Conservation (phyloP, 495 filamentous ascomycete species). For the Xylaria intraflava region DNA sequence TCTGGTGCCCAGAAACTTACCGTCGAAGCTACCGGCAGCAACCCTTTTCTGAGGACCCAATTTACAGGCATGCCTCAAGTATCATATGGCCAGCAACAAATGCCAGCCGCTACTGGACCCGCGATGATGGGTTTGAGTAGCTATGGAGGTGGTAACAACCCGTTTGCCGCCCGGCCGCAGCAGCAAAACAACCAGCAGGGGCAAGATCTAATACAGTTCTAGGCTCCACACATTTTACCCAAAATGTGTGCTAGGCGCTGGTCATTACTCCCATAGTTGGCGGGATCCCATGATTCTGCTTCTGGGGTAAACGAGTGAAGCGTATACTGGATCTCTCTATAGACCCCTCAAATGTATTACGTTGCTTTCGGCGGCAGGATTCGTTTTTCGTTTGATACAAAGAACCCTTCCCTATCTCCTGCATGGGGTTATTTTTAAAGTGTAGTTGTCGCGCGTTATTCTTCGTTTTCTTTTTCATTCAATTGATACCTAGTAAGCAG, state of each 20-base stretch:
- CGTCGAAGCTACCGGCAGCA: slow-evolving; percentile 74
- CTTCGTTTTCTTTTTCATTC: too few relatives aligned
- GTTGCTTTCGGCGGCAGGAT: background rate
- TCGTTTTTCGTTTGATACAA: too few relatives aligned
- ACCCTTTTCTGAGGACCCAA: slow-evolving; percentile 79
- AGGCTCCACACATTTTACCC: slow-evolving; percentile 20
- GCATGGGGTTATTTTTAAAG: too few relatives aligned
- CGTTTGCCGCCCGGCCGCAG: slow-evolving; percentile 60
- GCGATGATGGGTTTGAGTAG: slow-evolving; percentile 45
- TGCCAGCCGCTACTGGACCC: slow-evolving; percentile 74
- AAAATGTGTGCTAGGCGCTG: background rate
- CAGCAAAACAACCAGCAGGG: slow-evolving; percentile 60
- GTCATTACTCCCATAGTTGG: background rate
- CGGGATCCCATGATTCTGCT: background rate
- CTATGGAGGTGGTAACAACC: slow-evolving; percentile 56
- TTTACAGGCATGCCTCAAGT: slow-evolving; percentile 72
- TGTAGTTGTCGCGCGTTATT: background rate
- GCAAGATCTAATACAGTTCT: slow-evolving; percentile 91
- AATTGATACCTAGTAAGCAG: too few relatives aligned
- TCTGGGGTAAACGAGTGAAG: background rate
- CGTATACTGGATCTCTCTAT: background rate
- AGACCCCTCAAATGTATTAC: background rate
- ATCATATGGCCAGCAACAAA: slow-evolving; percentile 47
- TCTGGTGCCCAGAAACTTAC: slow-evolving; percentile 62
- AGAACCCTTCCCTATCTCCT: too few relatives aligned